phyloP scores from a whole-genome alignment of 2,329 filamentous ascomycete genomes.

The Apiospora phragmitis region DNA sequence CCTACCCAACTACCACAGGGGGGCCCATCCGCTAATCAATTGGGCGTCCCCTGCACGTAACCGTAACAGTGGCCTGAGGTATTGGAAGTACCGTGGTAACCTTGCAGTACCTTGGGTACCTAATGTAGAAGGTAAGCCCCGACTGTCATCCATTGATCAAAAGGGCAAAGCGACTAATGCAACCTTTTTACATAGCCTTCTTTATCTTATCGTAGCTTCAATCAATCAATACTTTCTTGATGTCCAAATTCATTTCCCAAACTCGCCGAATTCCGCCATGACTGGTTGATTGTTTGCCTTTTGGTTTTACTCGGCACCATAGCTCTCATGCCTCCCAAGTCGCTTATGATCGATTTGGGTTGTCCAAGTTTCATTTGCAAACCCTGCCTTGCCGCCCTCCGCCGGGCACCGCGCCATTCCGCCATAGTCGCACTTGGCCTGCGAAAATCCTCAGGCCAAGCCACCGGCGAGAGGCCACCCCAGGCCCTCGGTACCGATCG shows the following conservation, averaged over 20 bases:
- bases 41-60: too few species aligned
- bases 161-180: background rate
- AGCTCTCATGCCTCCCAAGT: constrained; percentile 28
- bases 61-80: too few species aligned
- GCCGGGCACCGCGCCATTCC: constrained; percentile 14
- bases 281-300: background rate
- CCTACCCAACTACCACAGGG: background rate
- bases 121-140: too few species aligned
- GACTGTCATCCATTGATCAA: too few species aligned
- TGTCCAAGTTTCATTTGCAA: constrained; percentile 31
- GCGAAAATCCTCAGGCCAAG: background rate
- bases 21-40: background rate
- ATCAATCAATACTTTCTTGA: background rate
- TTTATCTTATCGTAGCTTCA: background rate
- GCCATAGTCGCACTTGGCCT: background rate
- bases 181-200: background rate
- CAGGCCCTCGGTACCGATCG: background rate
- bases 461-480: background rate
- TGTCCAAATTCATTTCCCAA: background rate
- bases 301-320: too few species aligned
- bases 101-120: too few species aligned
- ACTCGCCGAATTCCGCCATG: background rate
- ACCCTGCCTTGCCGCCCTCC: constrained; percentile 28
- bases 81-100: too few species aligned
- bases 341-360: constrained; percentile 24